Evolutionary conservation across 1,284 basidiomycete genomes (phyloP), one percentile per base, ranked within the genome.

Genomic region (Trichosporon ovoides): DNA sequence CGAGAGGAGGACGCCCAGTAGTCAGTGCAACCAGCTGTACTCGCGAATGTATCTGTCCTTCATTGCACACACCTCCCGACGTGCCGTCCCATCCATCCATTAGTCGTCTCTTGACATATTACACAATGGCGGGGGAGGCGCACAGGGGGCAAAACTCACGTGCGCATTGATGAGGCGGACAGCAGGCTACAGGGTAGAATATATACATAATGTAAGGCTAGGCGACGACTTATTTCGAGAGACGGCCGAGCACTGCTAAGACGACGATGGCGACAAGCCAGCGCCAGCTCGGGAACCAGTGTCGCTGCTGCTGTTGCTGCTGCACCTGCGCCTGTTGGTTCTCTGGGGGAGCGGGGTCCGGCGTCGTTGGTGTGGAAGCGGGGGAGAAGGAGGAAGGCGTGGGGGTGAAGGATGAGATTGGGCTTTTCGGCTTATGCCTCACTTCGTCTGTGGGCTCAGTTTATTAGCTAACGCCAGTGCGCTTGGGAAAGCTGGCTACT

Each of bases 191-290:
- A 52, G 31, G 38, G 38, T 9, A 31, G 34, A 38, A 14, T 48
- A 22, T 22, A 19, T 22, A 38, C 36, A 43, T 12, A 28, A 38
- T n/a, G 12, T 2, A 7, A 43, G 7, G 9, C 9, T 31, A 24
- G 28, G 2, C 9, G 19, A 35, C 19, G 14, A 18, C 12, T 33
- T 46, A 34, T 33, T 33, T 52, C 9, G 68, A 69, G 36, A 73
- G 58, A 52, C 71, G 65, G 12, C 74, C 74, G 34, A 76, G 57
- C 9, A 75, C 66, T 34, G 71, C 71, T 13, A 74, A 59, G 0
- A 71, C 62, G 19, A 72, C 66, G n/a, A 73, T 70, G 16, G 70
- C 72, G 4, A 68, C 56, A 1, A 76, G 62, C 69, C 70, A 73
- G 40, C 71, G 62, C 73, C 73, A 75, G 19, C 67, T 68, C 11